Evolutionary conservation across 2,329 filamentous ascomycete species (phyloP), one percentile per base, ranked within the genome.

Genomic region (Fusarium verticillioides): DNA sequence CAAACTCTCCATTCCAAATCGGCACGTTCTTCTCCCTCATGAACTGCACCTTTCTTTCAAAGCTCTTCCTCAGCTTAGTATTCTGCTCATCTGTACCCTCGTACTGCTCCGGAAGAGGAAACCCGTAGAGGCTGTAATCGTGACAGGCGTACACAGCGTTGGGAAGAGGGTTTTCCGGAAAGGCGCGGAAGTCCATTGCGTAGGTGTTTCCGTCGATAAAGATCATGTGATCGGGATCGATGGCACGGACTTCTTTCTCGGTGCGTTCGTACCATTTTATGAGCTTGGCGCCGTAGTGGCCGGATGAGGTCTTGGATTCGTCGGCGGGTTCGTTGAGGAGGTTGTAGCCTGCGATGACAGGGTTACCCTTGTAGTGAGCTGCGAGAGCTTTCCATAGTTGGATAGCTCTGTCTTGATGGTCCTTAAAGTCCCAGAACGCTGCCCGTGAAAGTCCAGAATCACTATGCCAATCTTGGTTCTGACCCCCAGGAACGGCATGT

Each of bases 151-250:
- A 89, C 1, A 87, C 87, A 4, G 82, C 79, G 67, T 87, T 87
- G 1, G 85, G 85, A 1, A 88, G 78, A 7, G 81, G 72, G 8
- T 82, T 76, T 9, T 82, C 78, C 2, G 83, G 82, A 62, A 85
- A 86, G 11, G 77, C 81, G 18, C 81, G 81, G 74, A 85, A 86
- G 73, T 89, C 86, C 79, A 87, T 87, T 23, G 86, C 83, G 63
- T 87, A 89, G 0, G 87, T 88, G 78, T 88, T 88, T 12, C 85
- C 85, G 56, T 87, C 86, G 15, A 87, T 77, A 68, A 83, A 87
- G 30, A 87, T 80, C 64, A 88, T 87, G 60, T 88, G 86, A 26
- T 87, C 78, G 0, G 85, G 82, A 53, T 86, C 84, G 8, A 84
- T 79, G 9, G 78, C 78, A 7, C 84, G 81, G 39, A 86, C 82